phyloP scores from a whole-genome alignment of 345 rosid genomes.

The Conringia planisiliqua region DNA sequence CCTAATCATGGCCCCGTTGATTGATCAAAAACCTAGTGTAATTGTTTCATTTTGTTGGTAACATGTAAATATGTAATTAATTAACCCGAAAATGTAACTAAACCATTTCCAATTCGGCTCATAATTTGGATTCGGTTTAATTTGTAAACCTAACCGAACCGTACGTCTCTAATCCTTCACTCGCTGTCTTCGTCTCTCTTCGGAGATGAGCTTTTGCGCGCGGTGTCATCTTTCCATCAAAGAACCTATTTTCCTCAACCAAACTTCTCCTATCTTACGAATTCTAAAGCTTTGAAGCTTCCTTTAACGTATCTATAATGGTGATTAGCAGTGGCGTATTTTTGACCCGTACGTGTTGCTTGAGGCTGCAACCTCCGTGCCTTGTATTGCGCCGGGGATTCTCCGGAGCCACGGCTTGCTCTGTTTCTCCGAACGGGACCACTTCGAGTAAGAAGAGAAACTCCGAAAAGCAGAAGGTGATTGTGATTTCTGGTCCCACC shows the following conservation, averaged over 20 bases:
- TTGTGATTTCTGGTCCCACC: conserved; percentile 91
- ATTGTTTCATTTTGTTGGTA: neutral
- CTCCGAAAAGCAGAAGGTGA: conserved; percentile 52
- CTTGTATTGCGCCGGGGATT: conserved; percentile 35
- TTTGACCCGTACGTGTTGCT: conserved; percentile 43
- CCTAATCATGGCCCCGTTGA: neutral
- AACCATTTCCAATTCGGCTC: neutral
- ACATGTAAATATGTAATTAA: neutral
- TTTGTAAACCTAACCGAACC: conserved; percentile 21
- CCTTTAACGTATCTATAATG: conserved; percentile 22
- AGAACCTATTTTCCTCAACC: neutral
- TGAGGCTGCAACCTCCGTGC: conserved; percentile 36
- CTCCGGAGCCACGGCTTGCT: conserved; percentile 34
- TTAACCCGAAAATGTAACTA: neutral
- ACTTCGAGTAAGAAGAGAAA: conserved; percentile 4
- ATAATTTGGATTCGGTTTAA: conserved; percentile 9
- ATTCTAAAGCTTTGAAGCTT: neutral
- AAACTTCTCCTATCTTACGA: neutral
- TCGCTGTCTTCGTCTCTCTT: conserved; percentile 15
- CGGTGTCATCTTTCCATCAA: neutral
- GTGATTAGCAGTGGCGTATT: conserved; percentile 38
- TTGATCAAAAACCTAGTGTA: neutral
- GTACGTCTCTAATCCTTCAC: conserved; percentile 4
- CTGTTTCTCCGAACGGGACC: conserved; percentile 18
- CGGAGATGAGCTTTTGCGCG: conserved; percentile 25